Conservation (phyloP, 257 asterid species). For the Nicotiana tomentosiformis region DNA sequence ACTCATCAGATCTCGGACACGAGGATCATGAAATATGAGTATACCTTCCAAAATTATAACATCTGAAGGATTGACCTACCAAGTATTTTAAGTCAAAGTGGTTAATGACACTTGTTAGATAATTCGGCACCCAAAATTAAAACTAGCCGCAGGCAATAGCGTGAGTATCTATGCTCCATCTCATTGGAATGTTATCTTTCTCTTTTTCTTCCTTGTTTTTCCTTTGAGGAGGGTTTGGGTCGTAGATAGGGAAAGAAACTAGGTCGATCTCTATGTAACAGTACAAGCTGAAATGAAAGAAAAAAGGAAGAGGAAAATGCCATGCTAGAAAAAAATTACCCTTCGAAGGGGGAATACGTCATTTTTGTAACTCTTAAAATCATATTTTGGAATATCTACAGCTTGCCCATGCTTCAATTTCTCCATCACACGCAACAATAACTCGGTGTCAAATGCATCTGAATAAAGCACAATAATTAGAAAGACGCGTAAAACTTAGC, state of each 20-base stretch:
- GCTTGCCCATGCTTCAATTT: slow-evolving; percentile 76
- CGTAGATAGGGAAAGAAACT: neutral
- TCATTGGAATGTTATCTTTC: neutral
- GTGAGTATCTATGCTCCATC: neutral
- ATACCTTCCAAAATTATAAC: slow-evolving; percentile 97
- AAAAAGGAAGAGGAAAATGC: neutral
- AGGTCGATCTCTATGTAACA: neutral
- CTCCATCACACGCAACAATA: slow-evolving; percentile 64
- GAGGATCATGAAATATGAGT: slow-evolving; percentile 89
- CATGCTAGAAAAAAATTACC: slow-evolving; percentile 35
- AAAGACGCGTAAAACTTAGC: neutral
- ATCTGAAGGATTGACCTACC: slow-evolving; percentile 95
- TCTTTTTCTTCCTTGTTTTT: neutral
- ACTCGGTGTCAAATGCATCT: slow-evolving; percentile 87
- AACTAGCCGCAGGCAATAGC: neutral
- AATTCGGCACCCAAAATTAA: neutral
- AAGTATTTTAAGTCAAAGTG: slow-evolving; percentile 9
- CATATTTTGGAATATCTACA: slow-evolving; percentile 92
- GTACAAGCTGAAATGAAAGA: neutral
- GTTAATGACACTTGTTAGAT: neutral
- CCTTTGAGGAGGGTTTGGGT: neutral
- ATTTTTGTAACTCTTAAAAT: slow-evolving; percentile 76
- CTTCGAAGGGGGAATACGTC: slow-evolving; percentile 50
- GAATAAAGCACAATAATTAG: slow-evolving; percentile 13
- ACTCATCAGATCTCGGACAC: slow-evolving; percentile 81